A percentile compares a stretch with the other conserved stretches of the same genome.
Evolutionary conservation across 148 eudicot species (phyloP).

Genomic region (Salicornia ramosissima): DNA sequence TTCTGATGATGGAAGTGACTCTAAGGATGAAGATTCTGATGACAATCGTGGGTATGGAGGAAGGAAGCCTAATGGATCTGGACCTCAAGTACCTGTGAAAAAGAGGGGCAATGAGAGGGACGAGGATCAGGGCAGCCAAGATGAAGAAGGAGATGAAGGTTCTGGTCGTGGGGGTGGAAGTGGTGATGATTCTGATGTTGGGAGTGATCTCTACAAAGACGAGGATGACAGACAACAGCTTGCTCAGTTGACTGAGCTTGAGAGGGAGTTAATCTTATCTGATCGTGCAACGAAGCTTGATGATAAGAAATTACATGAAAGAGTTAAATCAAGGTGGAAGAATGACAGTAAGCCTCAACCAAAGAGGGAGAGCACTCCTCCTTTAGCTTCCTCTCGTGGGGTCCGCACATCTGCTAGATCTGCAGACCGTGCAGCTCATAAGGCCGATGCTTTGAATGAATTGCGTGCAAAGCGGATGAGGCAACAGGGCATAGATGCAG

Average conservation of each 20-base stretch:
- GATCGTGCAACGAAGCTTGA: constrained; percentile 70
- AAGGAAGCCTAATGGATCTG: constrained; percentile 66
- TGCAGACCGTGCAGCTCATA: constrained; percentile 65
- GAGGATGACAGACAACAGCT: constrained; percentile 75
- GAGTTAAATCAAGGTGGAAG: constrained; percentile 65
- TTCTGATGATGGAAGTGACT: constrained; percentile 89
- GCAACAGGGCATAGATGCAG: constrained; percentile 67
- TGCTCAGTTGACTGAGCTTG: constrained; percentile 74
- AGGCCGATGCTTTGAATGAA: constrained; percentile 72
- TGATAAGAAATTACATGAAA: constrained; percentile 68
- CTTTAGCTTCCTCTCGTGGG: constrained; percentile 51
- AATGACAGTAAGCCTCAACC: constrained; percentile 54
- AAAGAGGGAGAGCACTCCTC: constrained; percentile 57
- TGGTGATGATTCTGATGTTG: constrained; percentile 66
- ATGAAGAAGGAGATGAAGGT: constrained; percentile 43
- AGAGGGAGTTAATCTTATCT: constrained; percentile 80
- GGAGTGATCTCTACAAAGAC: constrained; percentile 80
- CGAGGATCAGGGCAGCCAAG: constrained; percentile 63
- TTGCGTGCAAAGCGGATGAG: constrained; percentile 65
- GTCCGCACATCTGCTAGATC: constrained; percentile 73
- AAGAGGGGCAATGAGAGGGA: constrained; percentile 80
- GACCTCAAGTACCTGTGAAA: constrained; percentile 82
- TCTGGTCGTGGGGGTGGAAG: constrained; percentile 59
- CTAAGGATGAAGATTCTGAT: constrained; percentile 83
- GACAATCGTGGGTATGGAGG: constrained; percentile 62